Conservation (phyloP, 257 asterid genomes). For the Nicotiana benthamiana region DNA sequence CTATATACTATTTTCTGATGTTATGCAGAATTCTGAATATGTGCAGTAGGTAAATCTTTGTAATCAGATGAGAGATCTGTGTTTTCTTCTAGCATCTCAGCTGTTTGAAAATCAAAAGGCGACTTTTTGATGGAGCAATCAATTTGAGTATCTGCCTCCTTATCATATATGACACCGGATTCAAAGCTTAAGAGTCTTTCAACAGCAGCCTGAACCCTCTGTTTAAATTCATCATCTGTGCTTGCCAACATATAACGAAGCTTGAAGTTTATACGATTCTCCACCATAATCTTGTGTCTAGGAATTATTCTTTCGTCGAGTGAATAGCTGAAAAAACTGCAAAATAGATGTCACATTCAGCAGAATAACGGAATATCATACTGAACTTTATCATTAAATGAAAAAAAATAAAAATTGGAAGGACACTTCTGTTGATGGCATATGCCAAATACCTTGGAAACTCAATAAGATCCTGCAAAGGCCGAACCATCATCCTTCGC, state of each 20-base stretch:
- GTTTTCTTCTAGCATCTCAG: neutral
- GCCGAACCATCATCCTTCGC: conserved; percentile 78
- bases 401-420: neutral
- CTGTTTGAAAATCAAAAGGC: neutral
- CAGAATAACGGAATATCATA: neutral
- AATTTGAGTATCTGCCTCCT: conserved; percentile 9
- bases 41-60: neutral
- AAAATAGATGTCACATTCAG: neutral
- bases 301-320: conserved; percentile 76
- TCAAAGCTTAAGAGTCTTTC: conserved; percentile 66
- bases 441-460: conserved; percentile 65
- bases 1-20: neutral
- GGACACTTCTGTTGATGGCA: neutral
- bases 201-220: conserved; percentile 47
- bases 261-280: conserved; percentile 67
- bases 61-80: neutral
- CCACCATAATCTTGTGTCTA: conserved; percentile 65
- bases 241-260: conserved; percentile 63
- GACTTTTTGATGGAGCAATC: neutral
- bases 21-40: neutral
- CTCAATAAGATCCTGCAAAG: conserved; percentile 69
- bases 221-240: conserved; percentile 65
- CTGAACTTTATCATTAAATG: too few relatives aligned
- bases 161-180: conserved; percentile 31
- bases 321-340: conserved; percentile 95